Evolutionary conservation across 2,329 filamentous ascomycete genomes (phyloP).

Genomic region (Fusarium proliferatum): DNA sequence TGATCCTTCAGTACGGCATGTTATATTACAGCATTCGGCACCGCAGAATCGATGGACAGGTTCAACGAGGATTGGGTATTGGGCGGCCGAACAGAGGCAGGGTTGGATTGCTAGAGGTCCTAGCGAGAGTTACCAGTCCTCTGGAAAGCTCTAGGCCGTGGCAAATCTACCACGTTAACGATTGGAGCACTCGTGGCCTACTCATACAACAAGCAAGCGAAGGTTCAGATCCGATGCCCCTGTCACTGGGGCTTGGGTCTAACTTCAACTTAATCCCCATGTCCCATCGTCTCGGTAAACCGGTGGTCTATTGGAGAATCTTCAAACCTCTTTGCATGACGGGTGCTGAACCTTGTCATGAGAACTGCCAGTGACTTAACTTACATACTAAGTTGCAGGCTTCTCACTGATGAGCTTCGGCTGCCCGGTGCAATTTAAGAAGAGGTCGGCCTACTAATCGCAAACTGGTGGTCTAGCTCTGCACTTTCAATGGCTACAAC

Average conservation of each 20-base stretch:
- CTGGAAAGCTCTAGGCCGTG: conserved; percentile 39
- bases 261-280: conserved; percentile 20
- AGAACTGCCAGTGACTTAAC: too few species aligned
- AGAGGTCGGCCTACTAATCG: neutral
- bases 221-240: conserved; percentile 27
- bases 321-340: conserved; percentile 9
- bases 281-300: conserved; percentile 6
- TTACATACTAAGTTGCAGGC: too few species aligned
- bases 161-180: conserved; percentile 25
- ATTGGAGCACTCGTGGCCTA: conserved; percentile 15
- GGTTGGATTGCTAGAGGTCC: conserved; percentile 28
- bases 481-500: neutral
- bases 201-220: conserved; percentile 7
- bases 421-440: neutral
- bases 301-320: neutral
- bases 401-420: neutral
- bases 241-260: conserved; percentile 22
- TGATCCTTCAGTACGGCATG: conserved; percentile 2
- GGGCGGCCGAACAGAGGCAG: conserved; percentile 28
- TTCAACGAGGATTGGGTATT: conserved; percentile 1
- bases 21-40: conserved; percentile 4
- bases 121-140: conserved; percentile 40
- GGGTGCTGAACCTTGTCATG: too few species aligned
- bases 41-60: neutral
- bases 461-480: neutral